These are phyloP conservation scores for Warburgia ugandensis DNA, from an alignment of 164 flowering plant species.

Conservation along the genomic window DNA sequence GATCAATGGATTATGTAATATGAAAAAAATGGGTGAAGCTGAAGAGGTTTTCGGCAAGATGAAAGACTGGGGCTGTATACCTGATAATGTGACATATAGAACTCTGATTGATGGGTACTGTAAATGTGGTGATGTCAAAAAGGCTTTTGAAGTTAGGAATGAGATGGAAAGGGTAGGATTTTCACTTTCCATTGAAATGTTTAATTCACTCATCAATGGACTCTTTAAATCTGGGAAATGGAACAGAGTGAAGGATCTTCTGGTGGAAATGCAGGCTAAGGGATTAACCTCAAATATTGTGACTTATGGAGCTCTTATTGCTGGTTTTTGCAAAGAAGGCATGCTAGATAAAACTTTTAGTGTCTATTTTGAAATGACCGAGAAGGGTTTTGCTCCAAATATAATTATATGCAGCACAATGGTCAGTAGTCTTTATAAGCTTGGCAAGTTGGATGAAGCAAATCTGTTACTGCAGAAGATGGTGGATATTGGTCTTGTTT, in stretches of 20 bases:
- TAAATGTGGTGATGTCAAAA: slow-evolving; percentile 45
- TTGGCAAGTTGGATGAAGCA: slow-evolving; percentile 61
- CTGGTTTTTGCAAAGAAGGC: slow-evolving; percentile 72
- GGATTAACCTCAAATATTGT: slow-evolving; percentile 46
- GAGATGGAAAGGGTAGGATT: slow-evolving; percentile 44
- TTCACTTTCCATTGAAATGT: slow-evolving; percentile 49
- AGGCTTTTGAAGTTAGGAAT: slow-evolving; percentile 51
- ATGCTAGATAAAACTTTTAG: slow-evolving; percentile 51
- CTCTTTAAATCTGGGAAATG: slow-evolving; percentile 35
- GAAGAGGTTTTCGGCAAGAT: slow-evolving; percentile 47
- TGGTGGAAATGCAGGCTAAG: slow-evolving; percentile 44
- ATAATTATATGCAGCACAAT: slow-evolving; percentile 46
- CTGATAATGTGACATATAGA: slow-evolving; percentile 67
- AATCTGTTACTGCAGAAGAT: slow-evolving; percentile 55
- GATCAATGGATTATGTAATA: slow-evolving; percentile 73
- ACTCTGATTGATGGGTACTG: slow-evolving; percentile 74
- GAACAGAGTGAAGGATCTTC: slow-evolving; percentile 31
- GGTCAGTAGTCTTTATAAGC: slow-evolving; percentile 49
- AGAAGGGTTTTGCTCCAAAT: slow-evolving; percentile 58
- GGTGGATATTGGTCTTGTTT: slow-evolving; percentile 30
- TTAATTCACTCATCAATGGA: slow-evolving; percentile 65
- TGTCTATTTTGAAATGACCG: slow-evolving; percentile 53
- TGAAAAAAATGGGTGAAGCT: slow-evolving; percentile 67
- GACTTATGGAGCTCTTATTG: slow-evolving; percentile 68
- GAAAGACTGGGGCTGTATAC: slow-evolving; percentile 51